Conservation (phyloP, 352 stramenopile species). For the Phytophthora pini region DNA sequence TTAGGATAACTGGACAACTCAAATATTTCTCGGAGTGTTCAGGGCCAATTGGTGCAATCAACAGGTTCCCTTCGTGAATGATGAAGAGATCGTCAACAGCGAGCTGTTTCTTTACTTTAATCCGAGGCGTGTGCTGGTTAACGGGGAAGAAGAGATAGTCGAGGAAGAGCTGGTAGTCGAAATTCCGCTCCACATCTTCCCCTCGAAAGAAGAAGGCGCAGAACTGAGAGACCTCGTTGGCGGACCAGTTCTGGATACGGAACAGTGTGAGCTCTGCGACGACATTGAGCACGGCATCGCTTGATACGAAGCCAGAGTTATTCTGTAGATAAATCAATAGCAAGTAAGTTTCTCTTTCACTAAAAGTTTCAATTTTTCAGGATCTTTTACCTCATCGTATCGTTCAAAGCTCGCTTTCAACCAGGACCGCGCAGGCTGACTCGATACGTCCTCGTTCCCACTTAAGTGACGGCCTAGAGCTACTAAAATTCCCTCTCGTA, state of each 20-base stretch:
- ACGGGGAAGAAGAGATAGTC: constrained; percentile 67
- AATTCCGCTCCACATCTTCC: constrained; percentile 22
- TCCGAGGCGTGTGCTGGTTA: constrained; percentile 4
- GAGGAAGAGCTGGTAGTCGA: constrained; percentile 58
- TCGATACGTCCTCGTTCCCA: background rate
- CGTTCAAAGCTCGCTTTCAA: constrained; percentile 31
- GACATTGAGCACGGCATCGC: constrained; percentile 41
- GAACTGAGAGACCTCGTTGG: constrained; percentile 39
- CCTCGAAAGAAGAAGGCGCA: constrained; percentile 46
- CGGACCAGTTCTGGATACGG: constrained; percentile 41
- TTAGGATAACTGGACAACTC: constrained; percentile 20
- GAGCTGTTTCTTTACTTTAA: constrained; percentile 35
- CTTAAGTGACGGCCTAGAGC: constrained; percentile 28
- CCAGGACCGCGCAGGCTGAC: constrained; percentile 22
- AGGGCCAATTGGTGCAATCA: constrained; percentile 6
- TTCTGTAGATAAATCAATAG: constrained; percentile 6
- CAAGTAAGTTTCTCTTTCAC: background rate
- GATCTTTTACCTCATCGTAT: constrained; percentile 37
- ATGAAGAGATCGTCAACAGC: constrained; percentile 17
- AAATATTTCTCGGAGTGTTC: constrained; percentile 5
- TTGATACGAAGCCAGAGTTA: constrained; percentile 25
- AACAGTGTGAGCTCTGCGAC: constrained; percentile 36
- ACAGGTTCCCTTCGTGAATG: constrained; percentile 25
- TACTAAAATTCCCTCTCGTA: constrained; percentile 47
- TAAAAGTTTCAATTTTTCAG: background rate